Evolutionary conservation across 75 land plant species (phyloP).

Genomic region (Cupressus sempervirens): DNA sequence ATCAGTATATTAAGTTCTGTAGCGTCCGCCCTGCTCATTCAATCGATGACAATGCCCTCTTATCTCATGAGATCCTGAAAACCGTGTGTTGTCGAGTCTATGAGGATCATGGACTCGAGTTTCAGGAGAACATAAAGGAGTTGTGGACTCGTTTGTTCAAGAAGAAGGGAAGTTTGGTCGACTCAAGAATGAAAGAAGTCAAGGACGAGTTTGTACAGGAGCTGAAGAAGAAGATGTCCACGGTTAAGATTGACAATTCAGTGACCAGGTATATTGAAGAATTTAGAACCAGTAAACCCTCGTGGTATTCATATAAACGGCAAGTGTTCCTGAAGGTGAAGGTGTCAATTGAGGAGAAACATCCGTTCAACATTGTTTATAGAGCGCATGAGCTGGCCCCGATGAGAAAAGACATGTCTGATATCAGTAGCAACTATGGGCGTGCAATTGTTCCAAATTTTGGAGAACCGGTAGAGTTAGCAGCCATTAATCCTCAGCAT

Average conservation of each 20-base stretch:
- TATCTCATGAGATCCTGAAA: not conserved
- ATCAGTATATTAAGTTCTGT: not conserved
- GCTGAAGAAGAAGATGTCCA: not conserved
- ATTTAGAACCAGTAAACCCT: not conserved
- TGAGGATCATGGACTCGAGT: not conserved
- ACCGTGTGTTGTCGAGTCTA: not conserved
- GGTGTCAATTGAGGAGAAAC: not conserved
- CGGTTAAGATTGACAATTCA: not conserved
- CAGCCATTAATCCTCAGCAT: not conserved
- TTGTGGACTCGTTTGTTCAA: not conserved
- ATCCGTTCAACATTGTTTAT: conserved; percentile 14
- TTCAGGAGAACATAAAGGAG: not conserved
- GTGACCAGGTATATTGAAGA: not conserved
- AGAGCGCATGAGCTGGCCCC: conserved; percentile 15
- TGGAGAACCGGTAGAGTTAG: not conserved
- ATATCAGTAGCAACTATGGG: not conserved
- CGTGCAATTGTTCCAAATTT: not conserved
- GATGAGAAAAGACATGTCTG: not conserved
- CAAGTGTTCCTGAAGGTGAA: not conserved
- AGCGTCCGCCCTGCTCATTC: not conserved
- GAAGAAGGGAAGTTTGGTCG: not conserved
- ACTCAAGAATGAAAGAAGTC: not conserved
- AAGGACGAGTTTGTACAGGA: not conserved
- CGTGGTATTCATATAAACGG: too few species aligned
- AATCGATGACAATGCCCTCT: not conserved